phyloP scores from a whole-genome alignment of 1,284 basidiomycete species.

The Cutaneotrichosporon spelunceum region DNA sequence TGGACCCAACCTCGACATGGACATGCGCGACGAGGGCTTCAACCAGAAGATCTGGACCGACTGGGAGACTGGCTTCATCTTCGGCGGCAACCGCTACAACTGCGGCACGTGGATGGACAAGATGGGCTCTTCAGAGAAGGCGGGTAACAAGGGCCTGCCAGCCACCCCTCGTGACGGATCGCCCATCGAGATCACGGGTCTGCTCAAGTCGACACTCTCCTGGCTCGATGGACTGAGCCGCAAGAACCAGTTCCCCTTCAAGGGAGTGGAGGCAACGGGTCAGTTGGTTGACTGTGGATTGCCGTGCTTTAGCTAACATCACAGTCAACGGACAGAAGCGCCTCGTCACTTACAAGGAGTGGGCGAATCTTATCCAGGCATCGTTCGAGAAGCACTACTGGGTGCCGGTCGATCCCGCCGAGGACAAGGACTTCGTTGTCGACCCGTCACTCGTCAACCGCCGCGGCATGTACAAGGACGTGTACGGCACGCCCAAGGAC shows the following conservation, averaged over 20 bases:
- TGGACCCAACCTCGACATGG: conserved; percentile 85
- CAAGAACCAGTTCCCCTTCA: conserved; percentile 76
- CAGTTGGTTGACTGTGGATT: conserved; percentile 53
- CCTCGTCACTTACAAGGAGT: conserved; percentile 82
- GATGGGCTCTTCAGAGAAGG: conserved; percentile 86
- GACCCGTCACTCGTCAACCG: conserved; percentile 74
- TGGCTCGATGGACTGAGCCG: conserved; percentile 74
- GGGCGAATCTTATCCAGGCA: conserved; percentile 76
- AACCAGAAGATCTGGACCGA: conserved; percentile 90
- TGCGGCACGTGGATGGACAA: conserved; percentile 89
- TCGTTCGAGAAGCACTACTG: conserved; percentile 91
- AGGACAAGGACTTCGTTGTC: conserved; percentile 71
- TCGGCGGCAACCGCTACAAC: conserved; percentile 74
- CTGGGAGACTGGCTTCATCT: conserved; percentile 87
- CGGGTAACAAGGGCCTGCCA: conserved; percentile 89
- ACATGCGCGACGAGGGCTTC: conserved; percentile 92
- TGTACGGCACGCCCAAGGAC: conserved; percentile 78
- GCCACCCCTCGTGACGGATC: conserved; percentile 94
- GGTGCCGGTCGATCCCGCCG: conserved; percentile 71
- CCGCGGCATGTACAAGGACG: conserved; percentile 97
- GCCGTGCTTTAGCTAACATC: neutral
- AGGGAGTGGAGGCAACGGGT: conserved; percentile 79
- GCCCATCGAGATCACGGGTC: conserved; percentile 89
- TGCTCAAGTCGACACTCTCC: conserved; percentile 85
- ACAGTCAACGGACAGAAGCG: conserved; percentile 69